Percentiles rank a stretch among this genome's conserved stretches.
Conservation (phyloP, 768 basidiomycete species). For the Suillus spraguei region DNA sequence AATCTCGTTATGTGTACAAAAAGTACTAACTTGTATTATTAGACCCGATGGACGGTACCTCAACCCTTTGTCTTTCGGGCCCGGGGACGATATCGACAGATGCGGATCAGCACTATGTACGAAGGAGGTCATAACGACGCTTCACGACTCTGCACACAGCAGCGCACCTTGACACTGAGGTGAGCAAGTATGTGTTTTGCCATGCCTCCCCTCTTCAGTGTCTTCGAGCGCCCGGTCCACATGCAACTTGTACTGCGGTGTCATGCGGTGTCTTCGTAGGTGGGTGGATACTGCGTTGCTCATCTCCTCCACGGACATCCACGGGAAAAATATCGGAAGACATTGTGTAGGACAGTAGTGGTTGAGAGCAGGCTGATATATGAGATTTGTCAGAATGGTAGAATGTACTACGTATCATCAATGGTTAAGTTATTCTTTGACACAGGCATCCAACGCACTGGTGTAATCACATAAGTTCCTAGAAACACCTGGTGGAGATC, state of each 20-base stretch:
- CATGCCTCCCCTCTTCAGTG: slow-evolving; percentile 2
- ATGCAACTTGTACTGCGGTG: not conserved
- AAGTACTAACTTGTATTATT: too few relatives aligned
- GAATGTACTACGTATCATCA: not conserved
- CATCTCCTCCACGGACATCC: slow-evolving; percentile 5
- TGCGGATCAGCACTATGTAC: not conserved
- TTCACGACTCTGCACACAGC: not conserved
- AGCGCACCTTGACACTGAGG: not conserved
- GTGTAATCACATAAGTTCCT: not conserved
- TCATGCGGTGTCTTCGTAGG: slow-evolving; percentile 10
- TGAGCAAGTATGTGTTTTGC: slow-evolving; percentile 13
- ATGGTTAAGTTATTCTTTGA: not conserved
- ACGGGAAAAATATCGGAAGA: not conserved
- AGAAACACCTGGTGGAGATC: not conserved
- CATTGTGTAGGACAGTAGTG: not conserved
- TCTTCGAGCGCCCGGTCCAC: slow-evolving; percentile 4
- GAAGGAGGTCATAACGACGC: not conserved
- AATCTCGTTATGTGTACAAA: too few relatives aligned
- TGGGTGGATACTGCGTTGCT: slow-evolving; percentile 6
- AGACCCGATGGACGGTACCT: not conserved
- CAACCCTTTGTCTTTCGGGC: not conserved
- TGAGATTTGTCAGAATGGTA: too few relatives aligned
- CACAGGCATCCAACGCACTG: not conserved
- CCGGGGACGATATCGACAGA: not conserved
- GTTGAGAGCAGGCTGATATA: too few relatives aligned